Evolutionary conservation across 306 rosid species (phyloP).

Genomic region (Boehmeria nivea): DNA sequence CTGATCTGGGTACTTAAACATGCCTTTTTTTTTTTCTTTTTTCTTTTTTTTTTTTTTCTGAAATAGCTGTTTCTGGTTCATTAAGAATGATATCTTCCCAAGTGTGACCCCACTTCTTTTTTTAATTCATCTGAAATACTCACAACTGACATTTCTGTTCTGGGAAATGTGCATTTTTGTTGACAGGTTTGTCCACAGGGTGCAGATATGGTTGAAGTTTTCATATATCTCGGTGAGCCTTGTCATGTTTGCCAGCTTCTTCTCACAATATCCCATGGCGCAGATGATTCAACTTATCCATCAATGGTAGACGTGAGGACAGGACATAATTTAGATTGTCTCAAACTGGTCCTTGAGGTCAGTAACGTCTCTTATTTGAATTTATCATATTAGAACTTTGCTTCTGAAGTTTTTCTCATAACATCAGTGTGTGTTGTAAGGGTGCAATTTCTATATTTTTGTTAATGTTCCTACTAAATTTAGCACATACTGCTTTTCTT

Average conservation of each 20-base stretch:
- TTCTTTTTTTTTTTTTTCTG: neutral
- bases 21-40: constrained; percentile 11
- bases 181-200: constrained; percentile 86
- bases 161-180: constrained; percentile 14
- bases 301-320: constrained; percentile 91
- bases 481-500: too few species aligned
- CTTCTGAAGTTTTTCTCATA: constrained; percentile 4
- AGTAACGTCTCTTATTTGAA: constrained; percentile 20
- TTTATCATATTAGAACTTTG: constrained; percentile 13
- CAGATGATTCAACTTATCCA: constrained; percentile 95
- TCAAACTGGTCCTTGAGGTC: constrained; percentile 85
- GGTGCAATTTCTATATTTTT: too few species aligned
- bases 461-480: too few species aligned
- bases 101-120: constrained; percentile 1
- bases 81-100: constrained; percentile 19
- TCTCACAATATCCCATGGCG: constrained; percentile 98
- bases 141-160: constrained; percentile 11
- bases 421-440: neutral
- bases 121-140: constrained; percentile 2
- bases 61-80: too few species aligned
- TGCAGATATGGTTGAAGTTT: constrained; percentile 84
- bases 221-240: constrained; percentile 93
- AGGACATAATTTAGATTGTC: constrained; percentile 75
- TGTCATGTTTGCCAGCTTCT: constrained; percentile 98
- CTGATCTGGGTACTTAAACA: constrained; percentile 63